These are phyloP conservation scores for Lactarius sanguifluus DNA, from an alignment of 768 basidiomycete genomes.

Conservation along the genomic window DNA sequence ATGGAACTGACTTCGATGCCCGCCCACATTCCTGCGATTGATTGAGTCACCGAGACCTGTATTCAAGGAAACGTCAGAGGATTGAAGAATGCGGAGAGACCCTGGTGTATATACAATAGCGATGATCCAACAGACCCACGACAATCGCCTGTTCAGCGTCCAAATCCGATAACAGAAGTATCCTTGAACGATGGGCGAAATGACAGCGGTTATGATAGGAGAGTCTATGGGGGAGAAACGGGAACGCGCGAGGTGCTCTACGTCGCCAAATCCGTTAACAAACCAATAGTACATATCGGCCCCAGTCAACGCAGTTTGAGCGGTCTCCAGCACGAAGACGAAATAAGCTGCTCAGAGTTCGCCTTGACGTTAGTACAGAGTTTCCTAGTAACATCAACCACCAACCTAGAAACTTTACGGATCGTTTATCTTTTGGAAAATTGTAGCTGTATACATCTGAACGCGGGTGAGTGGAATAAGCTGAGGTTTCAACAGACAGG, in stretches of 20 bases:
- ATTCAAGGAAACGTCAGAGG: not conserved
- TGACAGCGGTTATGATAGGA: not conserved
- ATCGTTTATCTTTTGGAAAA: not conserved
- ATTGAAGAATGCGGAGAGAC: not conserved
- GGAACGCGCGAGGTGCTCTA: not conserved
- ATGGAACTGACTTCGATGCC: not conserved
- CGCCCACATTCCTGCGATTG: not conserved
- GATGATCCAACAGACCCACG: not conserved
- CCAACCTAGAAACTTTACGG: not conserved
- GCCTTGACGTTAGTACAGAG: not conserved
- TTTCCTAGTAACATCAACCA: not conserved
- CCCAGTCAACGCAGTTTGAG: not conserved
- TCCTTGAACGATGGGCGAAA: not conserved
- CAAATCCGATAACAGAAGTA: not conserved
- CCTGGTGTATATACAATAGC: not conserved
- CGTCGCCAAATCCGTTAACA: not conserved
- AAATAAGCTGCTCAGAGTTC: not conserved
- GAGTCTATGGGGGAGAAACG: not conserved
- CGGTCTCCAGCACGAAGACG: not conserved
- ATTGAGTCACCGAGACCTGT: not conserved
- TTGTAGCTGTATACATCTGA: not conserved
- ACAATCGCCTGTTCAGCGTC: not conserved
- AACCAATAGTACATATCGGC: not conserved
- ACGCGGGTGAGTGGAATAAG: not conserved
- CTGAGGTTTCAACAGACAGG: not conserved